phyloP scores from a whole-genome alignment of 257 asterid genomes.

The Nicotiana attenuata region DNA sequence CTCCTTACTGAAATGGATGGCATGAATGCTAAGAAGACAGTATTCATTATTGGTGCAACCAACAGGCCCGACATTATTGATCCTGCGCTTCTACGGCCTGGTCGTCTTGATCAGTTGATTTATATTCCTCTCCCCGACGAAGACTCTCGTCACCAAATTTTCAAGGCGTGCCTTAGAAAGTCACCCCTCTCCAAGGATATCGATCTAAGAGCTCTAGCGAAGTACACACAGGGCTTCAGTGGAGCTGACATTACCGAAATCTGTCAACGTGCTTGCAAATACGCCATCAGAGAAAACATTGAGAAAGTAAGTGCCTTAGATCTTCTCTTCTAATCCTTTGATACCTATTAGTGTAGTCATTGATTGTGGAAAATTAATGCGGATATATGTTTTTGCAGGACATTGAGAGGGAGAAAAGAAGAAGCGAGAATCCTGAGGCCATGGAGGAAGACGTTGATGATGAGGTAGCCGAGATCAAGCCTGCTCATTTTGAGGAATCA shows the following conservation, averaged over 20 bases:
- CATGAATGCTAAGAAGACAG: slow-evolving; percentile 87
- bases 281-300: slow-evolving; percentile 84
- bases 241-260: slow-evolving; percentile 93
- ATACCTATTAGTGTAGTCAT: background rate
- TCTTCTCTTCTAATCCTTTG: background rate
- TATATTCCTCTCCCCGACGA: slow-evolving; percentile 88
- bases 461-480: slow-evolving; percentile 48
- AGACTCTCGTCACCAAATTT: slow-evolving; percentile 76
- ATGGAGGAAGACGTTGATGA: slow-evolving; percentile 65
- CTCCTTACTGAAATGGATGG: slow-evolving; percentile 95
- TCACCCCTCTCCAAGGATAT: slow-evolving; percentile 78
- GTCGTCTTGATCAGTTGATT: slow-evolving; percentile 82
- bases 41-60: slow-evolving; percentile 88
- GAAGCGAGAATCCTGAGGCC: slow-evolving; percentile 47
- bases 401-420: slow-evolving; percentile 49
- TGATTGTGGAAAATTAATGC: background rate
- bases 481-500: slow-evolving; percentile 56
- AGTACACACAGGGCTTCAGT: slow-evolving; percentile 84
- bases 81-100: slow-evolving; percentile 91
- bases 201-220: slow-evolving; percentile 73
- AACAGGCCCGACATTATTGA: slow-evolving; percentile 85
- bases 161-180: slow-evolving; percentile 78
- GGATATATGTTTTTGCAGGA: slow-evolving; percentile 34
- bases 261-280: slow-evolving; percentile 89
- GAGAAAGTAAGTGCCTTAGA: slow-evolving; percentile 48